Percentiles rank a stretch among this genome's conserved stretches.
Evolutionary conservation across 257 asterid genomes (phyloP).

Genomic region (Thymus quinquecostatus): DNA sequence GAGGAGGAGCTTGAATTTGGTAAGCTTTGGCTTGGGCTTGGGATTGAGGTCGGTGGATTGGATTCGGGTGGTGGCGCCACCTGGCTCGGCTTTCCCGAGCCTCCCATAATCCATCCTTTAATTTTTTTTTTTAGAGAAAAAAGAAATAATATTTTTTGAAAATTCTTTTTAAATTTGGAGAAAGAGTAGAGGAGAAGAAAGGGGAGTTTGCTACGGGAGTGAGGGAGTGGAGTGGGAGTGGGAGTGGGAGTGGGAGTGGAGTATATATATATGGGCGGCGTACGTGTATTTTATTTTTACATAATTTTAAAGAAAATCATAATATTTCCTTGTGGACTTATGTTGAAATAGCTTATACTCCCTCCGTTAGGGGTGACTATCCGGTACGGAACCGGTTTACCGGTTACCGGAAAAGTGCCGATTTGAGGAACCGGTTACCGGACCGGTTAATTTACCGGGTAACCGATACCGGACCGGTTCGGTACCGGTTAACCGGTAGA

Average conservation of each 20-base stretch:
- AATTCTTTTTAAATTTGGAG: neutral
- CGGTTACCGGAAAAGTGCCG: too few species aligned
- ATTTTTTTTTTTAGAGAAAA: neutral
- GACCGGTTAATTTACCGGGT: too few species aligned
- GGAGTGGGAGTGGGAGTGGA: neutral
- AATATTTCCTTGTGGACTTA: too few species aligned
- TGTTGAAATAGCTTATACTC: too few species aligned
- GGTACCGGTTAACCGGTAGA: too few species aligned
- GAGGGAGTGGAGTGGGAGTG: too few species aligned
- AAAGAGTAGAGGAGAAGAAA: neutral
- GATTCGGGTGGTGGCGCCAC: constrained; percentile 42
- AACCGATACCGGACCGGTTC: too few species aligned
- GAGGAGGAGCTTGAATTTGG: constrained; percentile 49
- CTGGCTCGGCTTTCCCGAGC: constrained; percentile 54
- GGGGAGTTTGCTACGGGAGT: neutral
- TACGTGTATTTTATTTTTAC: neutral
- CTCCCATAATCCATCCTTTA: constrained; percentile 55
- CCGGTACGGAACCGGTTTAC: too few species aligned
- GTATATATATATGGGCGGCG: constrained; percentile 26
- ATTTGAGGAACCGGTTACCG: too few species aligned
- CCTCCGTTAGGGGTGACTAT: too few species aligned
- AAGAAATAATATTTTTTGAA: neutral
- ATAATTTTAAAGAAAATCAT: too few species aligned
- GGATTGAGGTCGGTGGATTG: constrained; percentile 30
- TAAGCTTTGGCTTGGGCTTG: constrained; percentile 26